Percentiles rank a stretch among this genome's conserved stretches.
Evolutionary conservation across 1,139 yeast genomes (phyloP).

Genomic region (Kazachstania sp.): DNA sequence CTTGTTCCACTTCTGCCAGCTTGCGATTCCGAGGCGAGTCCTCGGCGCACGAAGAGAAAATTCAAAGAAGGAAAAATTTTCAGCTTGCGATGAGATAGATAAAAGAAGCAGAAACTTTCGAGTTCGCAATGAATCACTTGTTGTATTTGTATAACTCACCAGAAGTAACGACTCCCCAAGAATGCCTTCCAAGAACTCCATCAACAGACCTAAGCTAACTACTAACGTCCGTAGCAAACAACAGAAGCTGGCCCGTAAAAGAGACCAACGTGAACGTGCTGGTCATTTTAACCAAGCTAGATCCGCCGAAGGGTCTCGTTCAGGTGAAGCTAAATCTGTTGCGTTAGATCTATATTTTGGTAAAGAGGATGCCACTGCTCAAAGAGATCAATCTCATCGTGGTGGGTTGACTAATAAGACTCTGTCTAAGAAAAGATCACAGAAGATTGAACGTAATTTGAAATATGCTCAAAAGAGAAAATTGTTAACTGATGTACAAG

Average conservation of each 20-base stretch:
- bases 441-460: slow-evolving; percentile 73
- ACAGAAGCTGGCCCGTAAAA: slow-evolving; percentile 45
- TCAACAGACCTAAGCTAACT: slow-evolving; percentile 70
- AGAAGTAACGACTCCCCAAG: too few relatives aligned
- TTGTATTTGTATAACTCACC: too few relatives aligned
- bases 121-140: too few relatives aligned
- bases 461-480: slow-evolving; percentile 57
- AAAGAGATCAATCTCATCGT: slow-evolving; percentile 12
- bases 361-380: slow-evolving; percentile 24
- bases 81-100: too few relatives aligned
- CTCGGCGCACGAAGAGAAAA: too few relatives aligned
- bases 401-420: slow-evolving; percentile 46
- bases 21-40: too few relatives aligned
- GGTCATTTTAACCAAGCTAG: slow-evolving; percentile 36
- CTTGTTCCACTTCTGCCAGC: too few relatives aligned
- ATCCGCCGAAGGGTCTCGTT: slow-evolving; percentile 40
- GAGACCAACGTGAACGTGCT: slow-evolving; percentile 45
- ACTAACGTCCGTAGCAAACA: slow-evolving; percentile 48
- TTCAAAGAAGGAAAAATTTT: too few relatives aligned
- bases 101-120: too few relatives aligned
- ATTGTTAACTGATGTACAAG: slow-evolving; percentile 41
- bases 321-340: slow-evolving; percentile 44
- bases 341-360: slow-evolving; percentile 60
- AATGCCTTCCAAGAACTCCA: slow-evolving; percentile 75
- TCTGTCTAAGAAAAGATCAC: slow-evolving; percentile 70